Conservation (phyloP, 2,329 filamentous ascomycete species). For the Calonectria pauciramosa region DNA sequence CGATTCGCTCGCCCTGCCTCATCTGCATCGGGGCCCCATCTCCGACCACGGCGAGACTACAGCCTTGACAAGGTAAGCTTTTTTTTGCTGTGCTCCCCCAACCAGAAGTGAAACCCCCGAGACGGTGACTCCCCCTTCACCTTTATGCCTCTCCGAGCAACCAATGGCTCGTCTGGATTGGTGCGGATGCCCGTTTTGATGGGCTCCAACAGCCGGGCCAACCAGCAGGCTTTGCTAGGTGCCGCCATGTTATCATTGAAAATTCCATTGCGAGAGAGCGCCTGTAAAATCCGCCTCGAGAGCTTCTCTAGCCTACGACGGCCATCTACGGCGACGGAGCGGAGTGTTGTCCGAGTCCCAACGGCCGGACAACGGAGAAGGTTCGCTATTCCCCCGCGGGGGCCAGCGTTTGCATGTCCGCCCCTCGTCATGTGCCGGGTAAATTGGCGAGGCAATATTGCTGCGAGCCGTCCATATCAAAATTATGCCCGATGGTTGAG, state of each 20-base stretch:
- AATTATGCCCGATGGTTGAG: slow-evolving; percentile 26
- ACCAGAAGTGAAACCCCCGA: slow-evolving; percentile 16
- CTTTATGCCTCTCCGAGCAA: slow-evolving; percentile 20
- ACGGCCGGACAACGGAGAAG: slow-evolving; percentile 14
- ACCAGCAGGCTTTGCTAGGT: slow-evolving; percentile 23
- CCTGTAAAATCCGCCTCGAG: slow-evolving; percentile 8
- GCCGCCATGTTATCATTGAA: slow-evolving; percentile 14
- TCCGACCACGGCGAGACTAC: slow-evolving; percentile 20
- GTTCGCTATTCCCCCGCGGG: slow-evolving; percentile 15
- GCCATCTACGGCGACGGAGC: slow-evolving; percentile 8
- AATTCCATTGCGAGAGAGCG: slow-evolving; percentile 18
- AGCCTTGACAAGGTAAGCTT: slow-evolving; percentile 10
- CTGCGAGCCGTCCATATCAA: background rate
- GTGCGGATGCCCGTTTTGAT: slow-evolving; percentile 31
- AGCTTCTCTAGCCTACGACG: background rate
- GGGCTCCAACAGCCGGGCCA: slow-evolving; percentile 29
- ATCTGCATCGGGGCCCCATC: slow-evolving; percentile 17
- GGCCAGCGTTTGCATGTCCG: background rate
- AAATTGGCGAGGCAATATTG: slow-evolving; percentile 25
- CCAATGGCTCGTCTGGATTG: slow-evolving; percentile 38
- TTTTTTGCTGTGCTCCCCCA: slow-evolving; percentile 4
- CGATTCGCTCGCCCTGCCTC: slow-evolving; percentile 14
- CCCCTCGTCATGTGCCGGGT: slow-evolving; percentile 16
- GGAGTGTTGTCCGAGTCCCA: slow-evolving; percentile 31
- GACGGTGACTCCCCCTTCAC: slow-evolving; percentile 4